Evolutionary conservation across 192 early-diverging fungal species (phyloP).

Genomic region (Coemansia sp.): DNA sequence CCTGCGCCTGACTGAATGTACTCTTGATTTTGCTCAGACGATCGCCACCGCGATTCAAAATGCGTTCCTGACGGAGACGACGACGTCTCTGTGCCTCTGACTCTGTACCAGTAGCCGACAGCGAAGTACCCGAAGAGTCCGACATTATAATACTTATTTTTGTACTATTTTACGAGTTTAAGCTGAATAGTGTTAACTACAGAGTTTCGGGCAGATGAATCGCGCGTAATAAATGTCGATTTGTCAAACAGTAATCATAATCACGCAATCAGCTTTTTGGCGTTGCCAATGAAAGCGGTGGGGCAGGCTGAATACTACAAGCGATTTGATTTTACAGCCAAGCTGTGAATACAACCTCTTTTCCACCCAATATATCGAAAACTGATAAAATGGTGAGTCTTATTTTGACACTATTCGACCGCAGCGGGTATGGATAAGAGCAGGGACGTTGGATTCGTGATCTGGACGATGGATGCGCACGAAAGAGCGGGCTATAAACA

Average conservation of each 20-base stretch:
- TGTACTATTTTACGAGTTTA: too few relatives aligned
- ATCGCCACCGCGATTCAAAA: conserved; percentile 45
- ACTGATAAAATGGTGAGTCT: conserved; percentile 35
- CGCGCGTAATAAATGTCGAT: too few relatives aligned
- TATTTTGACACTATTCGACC: neutral
- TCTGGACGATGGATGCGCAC: neutral
- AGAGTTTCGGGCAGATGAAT: too few relatives aligned
- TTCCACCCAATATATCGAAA: conserved; percentile 25
- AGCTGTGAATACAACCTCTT: conserved; percentile 17
- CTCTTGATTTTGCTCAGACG: conserved; percentile 41
- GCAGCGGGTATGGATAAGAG: too few relatives aligned
- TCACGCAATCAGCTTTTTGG: too few relatives aligned
- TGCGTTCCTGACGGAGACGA: conserved; percentile 43
- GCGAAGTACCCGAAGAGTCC: neutral
- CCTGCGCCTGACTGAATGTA: conserved; percentile 34
- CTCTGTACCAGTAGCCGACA: conserved; percentile 5
- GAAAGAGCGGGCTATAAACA: neutral
- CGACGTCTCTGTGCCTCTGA: conserved; percentile 40
- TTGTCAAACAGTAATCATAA: too few relatives aligned
- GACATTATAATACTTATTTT: conserved; percentile 7
- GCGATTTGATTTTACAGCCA: neutral
- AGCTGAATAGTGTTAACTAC: too few relatives aligned
- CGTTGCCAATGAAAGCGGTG: too few relatives aligned
- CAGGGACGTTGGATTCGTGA: too few relatives aligned
- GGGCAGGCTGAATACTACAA: too few relatives aligned